Evolutionary conservation across 192 early-diverging fungal genomes (phyloP), one percentile per base, ranked within the genome.

Genomic region (Spinellus fusiger): DNA sequence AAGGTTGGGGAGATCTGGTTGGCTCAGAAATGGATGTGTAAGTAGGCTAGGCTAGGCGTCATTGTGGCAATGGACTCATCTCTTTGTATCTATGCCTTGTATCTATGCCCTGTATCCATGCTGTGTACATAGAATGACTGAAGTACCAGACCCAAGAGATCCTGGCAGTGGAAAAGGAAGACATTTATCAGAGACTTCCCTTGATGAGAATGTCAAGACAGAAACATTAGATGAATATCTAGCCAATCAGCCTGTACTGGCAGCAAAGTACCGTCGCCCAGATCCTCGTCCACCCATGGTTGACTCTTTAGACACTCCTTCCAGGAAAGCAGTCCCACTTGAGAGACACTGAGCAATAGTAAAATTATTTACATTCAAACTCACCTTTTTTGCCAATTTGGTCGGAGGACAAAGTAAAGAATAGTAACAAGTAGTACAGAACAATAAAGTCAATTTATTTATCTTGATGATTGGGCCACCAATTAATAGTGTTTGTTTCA

Each of bases 371-470:
- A 44, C 3, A 5, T 44, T n/a, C 2, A 5, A 5, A 44, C 13
- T 44, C 18, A 37, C 5, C 13, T 37, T 9, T 9, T 37, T 37
- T 9, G 13, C 15, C 18, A 44, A 44, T 6, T 44, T n/a, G 18
- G 10, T 44, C 13, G 18, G 3, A n/a, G 18, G 13, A 5, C 18
- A 44, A 44, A 5, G 3, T n/a, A n/a, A n/a, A n/a, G n/a, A n/a
- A n/a, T n/a, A n/a, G n/a, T n/a, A n/a, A n/a, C n/a, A n/a, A n/a
- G n/a, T n/a, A n/a, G n/a, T n/a, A n/a, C n/a, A 37, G 33, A 23
- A 56, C 54, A 56, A 56, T 55, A 56, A 56, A 35, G 54, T 37
- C 25, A 56, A 56, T 22, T 56, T 56, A 59, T 49, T 59, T 59
- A 59, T 12, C 20, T 33, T 49, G 13, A 49, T 4, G 26, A 59